These are phyloP conservation scores for Globisporangium spinosum DNA, from an alignment of 352 stramenopile species.

Conservation along the genomic window DNA sequence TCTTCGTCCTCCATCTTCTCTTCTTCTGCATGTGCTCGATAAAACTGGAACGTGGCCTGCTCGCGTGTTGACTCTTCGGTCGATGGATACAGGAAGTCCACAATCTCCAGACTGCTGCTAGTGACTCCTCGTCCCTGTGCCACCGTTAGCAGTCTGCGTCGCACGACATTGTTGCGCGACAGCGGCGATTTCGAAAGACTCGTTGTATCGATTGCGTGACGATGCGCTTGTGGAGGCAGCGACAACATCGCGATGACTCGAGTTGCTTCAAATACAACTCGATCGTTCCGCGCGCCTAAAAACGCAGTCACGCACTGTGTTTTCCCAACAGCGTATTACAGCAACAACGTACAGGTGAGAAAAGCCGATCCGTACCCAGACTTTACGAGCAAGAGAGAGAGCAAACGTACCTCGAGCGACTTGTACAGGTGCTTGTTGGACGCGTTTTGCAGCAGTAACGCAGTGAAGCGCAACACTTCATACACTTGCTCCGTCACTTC, in stretches of 20 bases:
- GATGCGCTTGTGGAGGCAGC: constrained; percentile 63
- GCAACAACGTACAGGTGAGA: constrained; percentile 1
- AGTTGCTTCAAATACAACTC: constrained; percentile 61
- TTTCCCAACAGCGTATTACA: constrained; percentile 19
- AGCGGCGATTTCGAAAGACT: constrained; percentile 42
- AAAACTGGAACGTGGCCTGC: constrained; percentile 64
- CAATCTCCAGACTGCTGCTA: constrained; percentile 57
- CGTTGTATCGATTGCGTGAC: constrained; percentile 51
- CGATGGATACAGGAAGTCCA: constrained; percentile 46
- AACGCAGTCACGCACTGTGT: constrained; percentile 25
- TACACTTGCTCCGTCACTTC: constrained; percentile 54
- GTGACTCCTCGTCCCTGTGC: constrained; percentile 40
- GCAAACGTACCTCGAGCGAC: constrained; percentile 39
- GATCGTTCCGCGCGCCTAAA: constrained; percentile 64
- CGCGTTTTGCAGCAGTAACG: constrained; percentile 76
- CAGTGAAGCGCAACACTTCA: constrained; percentile 70
- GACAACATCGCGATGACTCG: constrained; percentile 73
- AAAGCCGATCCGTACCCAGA: neutral
- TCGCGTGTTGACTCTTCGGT: constrained; percentile 13
- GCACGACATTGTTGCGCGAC: constrained; percentile 36
- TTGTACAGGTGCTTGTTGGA: constrained; percentile 75
- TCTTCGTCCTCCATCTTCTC: constrained; percentile 20
- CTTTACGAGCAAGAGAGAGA: neutral
- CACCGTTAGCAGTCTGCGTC: constrained; percentile 50
- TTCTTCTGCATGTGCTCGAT: constrained; percentile 24